Evolutionary conservation across 2,329 filamentous ascomycete species (phyloP).

Genomic region (Dactylellina leptospora): DNA sequence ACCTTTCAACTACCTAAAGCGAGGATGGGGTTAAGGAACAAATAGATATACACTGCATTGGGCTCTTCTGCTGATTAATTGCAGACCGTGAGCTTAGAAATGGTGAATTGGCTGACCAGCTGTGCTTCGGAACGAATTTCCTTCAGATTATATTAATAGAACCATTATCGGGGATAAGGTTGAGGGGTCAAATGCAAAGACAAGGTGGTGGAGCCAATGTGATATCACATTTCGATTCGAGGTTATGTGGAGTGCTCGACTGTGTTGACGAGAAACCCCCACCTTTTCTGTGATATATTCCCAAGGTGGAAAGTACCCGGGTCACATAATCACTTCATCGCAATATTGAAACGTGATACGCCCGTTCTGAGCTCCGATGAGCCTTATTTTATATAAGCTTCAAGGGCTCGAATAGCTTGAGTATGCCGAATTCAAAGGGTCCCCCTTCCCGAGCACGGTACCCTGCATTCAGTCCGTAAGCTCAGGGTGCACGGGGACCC

Average conservation of each 20-base stretch:
- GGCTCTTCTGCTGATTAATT: no score
- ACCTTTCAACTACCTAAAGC: constrained; percentile 18
- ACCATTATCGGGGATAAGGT: constrained; percentile 19
- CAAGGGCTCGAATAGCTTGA: constrained; percentile 7
- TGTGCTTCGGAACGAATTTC: no score
- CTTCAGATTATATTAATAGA: constrained; percentile 39
- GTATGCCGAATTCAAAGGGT: constrained; percentile 5
- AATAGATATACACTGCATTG: constrained; percentile 5
- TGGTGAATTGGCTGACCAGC: no score
- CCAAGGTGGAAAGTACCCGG: neutral
- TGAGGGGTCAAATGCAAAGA: constrained; percentile 4
- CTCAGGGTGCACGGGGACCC: constrained; percentile 36
- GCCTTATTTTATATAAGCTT: constrained; percentile 1
- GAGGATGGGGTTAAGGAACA: neutral
- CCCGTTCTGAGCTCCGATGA: constrained; percentile 13
- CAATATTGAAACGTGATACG: neutral
- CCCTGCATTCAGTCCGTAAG: constrained; percentile 12
- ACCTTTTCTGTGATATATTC: constrained; percentile 12
- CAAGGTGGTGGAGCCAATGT: constrained; percentile 25
- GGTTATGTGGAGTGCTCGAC: neutral
- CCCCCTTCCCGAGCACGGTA: constrained; percentile 8
- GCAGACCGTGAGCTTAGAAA: no score
- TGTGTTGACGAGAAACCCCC: constrained; percentile 19
- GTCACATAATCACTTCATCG: neutral
- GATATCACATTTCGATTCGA: constrained; percentile 36